Evolutionary conservation across 805 yeast genomes (phyloP).

Genomic region (Schwanniomyces pseudopolymorphus): DNA sequence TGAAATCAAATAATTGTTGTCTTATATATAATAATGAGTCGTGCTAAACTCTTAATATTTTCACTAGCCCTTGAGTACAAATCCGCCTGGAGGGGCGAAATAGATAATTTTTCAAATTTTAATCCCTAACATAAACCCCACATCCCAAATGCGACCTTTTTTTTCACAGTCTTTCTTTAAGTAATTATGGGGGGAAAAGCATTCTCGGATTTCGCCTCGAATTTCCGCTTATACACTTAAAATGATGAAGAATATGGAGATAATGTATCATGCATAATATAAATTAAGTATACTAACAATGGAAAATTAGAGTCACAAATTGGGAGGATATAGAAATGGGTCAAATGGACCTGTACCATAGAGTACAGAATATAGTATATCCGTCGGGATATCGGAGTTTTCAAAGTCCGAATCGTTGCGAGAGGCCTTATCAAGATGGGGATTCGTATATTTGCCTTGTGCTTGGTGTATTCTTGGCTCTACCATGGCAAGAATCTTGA

Average conservation of each 20-base stretch:
- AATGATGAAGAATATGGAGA: background rate
- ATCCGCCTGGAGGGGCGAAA: background rate
- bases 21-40: background rate
- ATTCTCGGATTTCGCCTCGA: background rate
- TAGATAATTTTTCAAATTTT: no score
- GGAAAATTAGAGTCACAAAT: background rate
- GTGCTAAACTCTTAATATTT: background rate
- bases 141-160: background rate
- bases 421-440: background rate
- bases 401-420: background rate
- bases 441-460: background rate
- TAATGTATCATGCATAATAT: background rate
- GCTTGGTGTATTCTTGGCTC: constrained; percentile 6
- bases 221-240: background rate
- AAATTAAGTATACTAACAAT: background rate
- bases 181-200: background rate
- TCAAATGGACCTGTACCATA: constrained; percentile 14
- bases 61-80: background rate
- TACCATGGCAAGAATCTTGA: constrained; percentile 11
- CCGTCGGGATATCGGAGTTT: constrained; percentile 4
- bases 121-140: background rate
- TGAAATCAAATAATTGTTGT: no score
- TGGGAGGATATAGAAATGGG: background rate
- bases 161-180: background rate
- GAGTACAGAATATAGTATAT: constrained; percentile 11